Conservation (phyloP, 2,329 filamentous ascomycete species). For the Celoporthe dispersa region DNA sequence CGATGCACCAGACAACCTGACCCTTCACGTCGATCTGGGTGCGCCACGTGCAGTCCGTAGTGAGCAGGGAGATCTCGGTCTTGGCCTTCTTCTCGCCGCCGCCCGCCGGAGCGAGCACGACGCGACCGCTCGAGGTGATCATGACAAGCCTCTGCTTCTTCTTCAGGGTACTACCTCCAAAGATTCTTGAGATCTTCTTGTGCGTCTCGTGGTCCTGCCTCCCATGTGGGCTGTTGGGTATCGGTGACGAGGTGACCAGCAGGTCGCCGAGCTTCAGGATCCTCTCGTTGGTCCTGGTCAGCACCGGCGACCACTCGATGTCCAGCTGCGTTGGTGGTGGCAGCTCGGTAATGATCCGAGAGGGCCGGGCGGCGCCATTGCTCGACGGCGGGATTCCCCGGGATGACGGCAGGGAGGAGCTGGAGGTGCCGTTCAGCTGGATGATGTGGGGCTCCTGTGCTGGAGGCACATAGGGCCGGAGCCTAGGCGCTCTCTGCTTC, state of each 20-base stretch:
- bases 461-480: constrained; percentile 83
- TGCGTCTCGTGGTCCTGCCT: constrained; percentile 72
- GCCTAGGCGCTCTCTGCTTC: constrained; percentile 84
- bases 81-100: constrained; percentile 97
- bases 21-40: constrained; percentile 86
- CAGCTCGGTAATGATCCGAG: constrained; percentile 89
- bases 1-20: constrained; percentile 84
- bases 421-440: constrained; percentile 65
- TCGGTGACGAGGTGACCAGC: constrained; percentile 78
- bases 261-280: constrained; percentile 94
- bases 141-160: constrained; percentile 93
- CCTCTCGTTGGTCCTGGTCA: constrained; percentile 88
- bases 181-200: constrained; percentile 92
- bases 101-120: constrained; percentile 87
- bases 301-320: constrained; percentile 96
- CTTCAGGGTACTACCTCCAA: constrained; percentile 87
- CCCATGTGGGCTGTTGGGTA: constrained; percentile 73
- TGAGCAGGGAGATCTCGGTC: constrained; percentile 83
- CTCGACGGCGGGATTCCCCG: constrained; percentile 43
- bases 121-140: constrained; percentile 88
- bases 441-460: constrained; percentile 74
- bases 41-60: constrained; percentile 76
- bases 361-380: constrained; percentile 60
- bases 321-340: constrained; percentile 96
- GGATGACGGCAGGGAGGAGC: constrained; percentile 36